phyloP scores from a whole-genome alignment of 1,139 yeast genomes.

The Candida sanyaensis region DNA sequence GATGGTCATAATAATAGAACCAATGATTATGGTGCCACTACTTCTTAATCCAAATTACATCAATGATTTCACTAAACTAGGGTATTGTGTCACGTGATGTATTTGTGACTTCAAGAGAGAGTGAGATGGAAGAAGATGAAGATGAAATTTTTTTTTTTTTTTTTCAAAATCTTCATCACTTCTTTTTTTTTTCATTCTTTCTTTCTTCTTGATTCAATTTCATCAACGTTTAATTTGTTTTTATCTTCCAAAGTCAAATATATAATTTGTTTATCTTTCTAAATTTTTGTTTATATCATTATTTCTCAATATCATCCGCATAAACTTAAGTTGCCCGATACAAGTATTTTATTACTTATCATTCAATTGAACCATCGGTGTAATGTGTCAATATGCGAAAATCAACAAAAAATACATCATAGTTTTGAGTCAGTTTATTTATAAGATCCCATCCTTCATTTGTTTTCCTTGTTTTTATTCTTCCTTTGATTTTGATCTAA shows the following conservation, averaged over 20 bases:
- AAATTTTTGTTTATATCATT: not conserved
- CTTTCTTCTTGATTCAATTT: not conserved
- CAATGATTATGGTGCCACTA: conserved; percentile 29
- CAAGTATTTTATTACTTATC: conserved; percentile 17
- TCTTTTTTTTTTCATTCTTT: not conserved
- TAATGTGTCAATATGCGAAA: conserved; percentile 58
- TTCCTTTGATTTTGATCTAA: not conserved
- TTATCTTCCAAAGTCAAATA: not conserved
- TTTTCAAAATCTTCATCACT: not conserved
- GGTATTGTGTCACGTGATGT: not conserved
- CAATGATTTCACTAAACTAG: no score
- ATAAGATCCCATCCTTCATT: not conserved
- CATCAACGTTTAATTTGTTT: not conserved
- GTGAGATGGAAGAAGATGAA: no score
- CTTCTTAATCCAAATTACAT: not conserved
- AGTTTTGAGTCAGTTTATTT: not conserved
- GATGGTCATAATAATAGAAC: conserved; percentile 31
- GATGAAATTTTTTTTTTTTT: not conserved
- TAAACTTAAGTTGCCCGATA: conserved; percentile 50
- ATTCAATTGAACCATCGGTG: conserved; percentile 35
- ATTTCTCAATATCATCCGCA: conserved; percentile 24
- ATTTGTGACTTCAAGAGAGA: not conserved
- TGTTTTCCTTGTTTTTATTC: no score
- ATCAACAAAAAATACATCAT: conserved; percentile 14
- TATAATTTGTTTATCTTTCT: not conserved